Conservation (phyloP, 2,329 filamentous ascomycete genomes). For the Cordyceps farinosa region DNA sequence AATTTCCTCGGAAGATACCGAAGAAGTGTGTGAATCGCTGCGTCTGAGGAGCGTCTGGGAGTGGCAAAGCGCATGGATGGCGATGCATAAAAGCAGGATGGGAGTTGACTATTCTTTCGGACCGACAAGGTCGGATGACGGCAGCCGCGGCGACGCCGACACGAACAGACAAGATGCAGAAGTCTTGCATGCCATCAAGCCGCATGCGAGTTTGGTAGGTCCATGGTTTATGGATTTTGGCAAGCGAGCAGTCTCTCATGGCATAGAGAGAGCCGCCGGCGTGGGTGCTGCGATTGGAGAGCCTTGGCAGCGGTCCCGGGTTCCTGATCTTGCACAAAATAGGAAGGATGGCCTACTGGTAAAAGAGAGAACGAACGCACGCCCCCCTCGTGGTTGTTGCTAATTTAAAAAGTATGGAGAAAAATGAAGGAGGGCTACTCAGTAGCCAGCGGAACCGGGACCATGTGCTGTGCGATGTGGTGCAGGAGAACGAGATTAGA, state of each 20-base stretch:
- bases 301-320: background rate
- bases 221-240: no score
- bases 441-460: background rate
- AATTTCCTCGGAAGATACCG: background rate
- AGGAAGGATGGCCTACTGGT: background rate
- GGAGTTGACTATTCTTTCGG: background rate
- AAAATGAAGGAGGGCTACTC: background rate
- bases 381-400: background rate
- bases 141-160: no score
- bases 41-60: conserved; percentile 7
- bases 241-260: no score
- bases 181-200: no score
- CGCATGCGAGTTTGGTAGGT: no score
- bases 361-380: background rate
- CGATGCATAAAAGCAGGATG: background rate
- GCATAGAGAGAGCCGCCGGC: background rate
- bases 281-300: conserved; percentile 1
- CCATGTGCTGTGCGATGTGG: background rate
- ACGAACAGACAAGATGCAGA: no score
- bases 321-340: conserved; percentile 7
- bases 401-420: conserved; percentile 19
- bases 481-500: conserved; percentile 5
- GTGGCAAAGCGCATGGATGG: background rate
- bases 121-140: no score
- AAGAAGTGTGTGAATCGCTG: background rate